Evolutionary conservation across 2,329 filamentous ascomycete species (phyloP), one percentile per base, ranked within the genome.

Genomic region (Rosellinia necatrix): DNA sequence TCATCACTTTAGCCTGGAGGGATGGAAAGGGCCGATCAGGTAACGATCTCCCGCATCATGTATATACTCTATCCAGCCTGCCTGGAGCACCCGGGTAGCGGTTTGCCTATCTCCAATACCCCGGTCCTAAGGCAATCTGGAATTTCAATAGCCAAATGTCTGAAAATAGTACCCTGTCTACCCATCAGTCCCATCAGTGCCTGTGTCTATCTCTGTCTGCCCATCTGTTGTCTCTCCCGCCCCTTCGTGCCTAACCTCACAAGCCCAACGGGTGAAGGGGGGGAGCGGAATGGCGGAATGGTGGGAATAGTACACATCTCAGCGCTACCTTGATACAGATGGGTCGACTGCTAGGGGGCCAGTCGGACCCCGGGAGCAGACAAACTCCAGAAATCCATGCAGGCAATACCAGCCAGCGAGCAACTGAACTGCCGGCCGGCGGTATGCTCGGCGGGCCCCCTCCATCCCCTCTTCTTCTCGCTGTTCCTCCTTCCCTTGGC

Each of bases 1-100:
- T 59, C 19, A 42, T 59, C 43, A 53, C 27, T 59, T 59, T 56
- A 59, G 56, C 52, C 51, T 55, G 51, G 51, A 34, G 41, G 37
- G 24, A 51, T 10, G 44, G 35, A 52, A 50, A 38, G 35, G 9
- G 35, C 52, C 34, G 47, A 51, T 51, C 46, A 37, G 35, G 47
- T 43, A 42, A 53, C 43, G 43, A 49, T 49, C 34, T 37, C 29
- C 42, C 55, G 27, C 34, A 35, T 51, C 35, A 35, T 51, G 46
- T 58, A 41, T 53, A 54, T 47, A 50, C 42, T 47, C 34, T 46
- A 47, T 17, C 4, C 38, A 37, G 21, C 27, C 22, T 49, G 47
- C 17, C 22, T 43, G n/a, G n/a, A n/a, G n/a, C n/a, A n/a, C n/a
- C n/a, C n/a, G n/a, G n/a, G n/a, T n/a, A n/a, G n/a, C n/a, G n/a